These are phyloP conservation scores for Magnaporthiopsis rhizophila DNA, from an alignment of 2,329 filamentous ascomycete genomes.

Conservation along the genomic window DNA sequence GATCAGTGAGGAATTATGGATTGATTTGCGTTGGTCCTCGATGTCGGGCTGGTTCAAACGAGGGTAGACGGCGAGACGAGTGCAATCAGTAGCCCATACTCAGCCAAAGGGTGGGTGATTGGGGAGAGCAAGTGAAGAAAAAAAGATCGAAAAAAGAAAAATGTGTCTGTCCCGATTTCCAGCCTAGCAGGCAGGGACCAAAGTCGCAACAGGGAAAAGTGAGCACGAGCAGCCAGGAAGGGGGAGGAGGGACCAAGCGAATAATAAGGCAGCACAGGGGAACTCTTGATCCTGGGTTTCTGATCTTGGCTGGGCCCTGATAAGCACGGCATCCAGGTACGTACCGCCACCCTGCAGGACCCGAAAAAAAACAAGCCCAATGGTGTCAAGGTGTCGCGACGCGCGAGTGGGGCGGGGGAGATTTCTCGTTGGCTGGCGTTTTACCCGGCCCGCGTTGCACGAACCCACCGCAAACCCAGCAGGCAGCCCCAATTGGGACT, in stretches of 20 bases:
- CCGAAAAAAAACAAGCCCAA: not conserved
- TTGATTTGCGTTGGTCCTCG: not conserved
- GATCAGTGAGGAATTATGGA: not conserved
- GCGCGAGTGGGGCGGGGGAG: not conserved
- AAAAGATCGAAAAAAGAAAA: not conserved
- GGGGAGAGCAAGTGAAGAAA: not conserved
- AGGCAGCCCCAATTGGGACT: slow-evolving; percentile 21
- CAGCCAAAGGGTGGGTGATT: not conserved
- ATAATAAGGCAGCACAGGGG: not conserved
- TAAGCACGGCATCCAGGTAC: not conserved
- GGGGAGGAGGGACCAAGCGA: not conserved
- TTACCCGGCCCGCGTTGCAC: slow-evolving; percentile 7
- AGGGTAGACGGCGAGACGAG: no score
- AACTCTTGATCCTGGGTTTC: not conserved
- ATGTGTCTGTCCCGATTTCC: not conserved
- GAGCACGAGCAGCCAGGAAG: not conserved
- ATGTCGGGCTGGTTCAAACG: not conserved
- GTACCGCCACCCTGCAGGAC: not conserved
- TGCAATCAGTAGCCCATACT: not conserved
- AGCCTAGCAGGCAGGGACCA: not conserved
- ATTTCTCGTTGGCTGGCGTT: slow-evolving; percentile 3
- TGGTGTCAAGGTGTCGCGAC: not conserved
- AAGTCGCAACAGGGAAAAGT: not conserved
- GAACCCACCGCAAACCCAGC: not conserved
- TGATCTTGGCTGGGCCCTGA: not conserved